A percentile compares a stretch with the other conserved stretches of the same genome.
Conservation (phyloP, 2,329 filamentous ascomycete genomes). For the Pleomassaria siparia region DNA sequence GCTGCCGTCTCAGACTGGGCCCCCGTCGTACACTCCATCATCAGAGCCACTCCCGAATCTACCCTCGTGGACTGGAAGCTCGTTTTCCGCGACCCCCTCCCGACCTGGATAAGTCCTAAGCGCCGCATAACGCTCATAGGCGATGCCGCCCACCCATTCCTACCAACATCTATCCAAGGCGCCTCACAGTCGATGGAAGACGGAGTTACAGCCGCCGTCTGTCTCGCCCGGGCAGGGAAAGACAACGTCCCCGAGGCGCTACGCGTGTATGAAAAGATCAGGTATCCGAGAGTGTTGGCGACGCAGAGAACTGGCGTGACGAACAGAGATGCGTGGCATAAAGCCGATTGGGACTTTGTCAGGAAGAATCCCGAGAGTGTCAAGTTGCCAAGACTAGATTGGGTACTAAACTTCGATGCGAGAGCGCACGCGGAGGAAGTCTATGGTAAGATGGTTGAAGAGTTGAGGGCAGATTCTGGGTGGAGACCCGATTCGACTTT, state of each 20-base stretch:
- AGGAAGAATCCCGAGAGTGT: constrained; percentile 23
- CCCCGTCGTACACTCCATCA: constrained; percentile 22
- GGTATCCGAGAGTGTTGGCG: constrained; percentile 21
- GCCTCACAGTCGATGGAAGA: constrained; percentile 57
- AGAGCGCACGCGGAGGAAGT: constrained; percentile 29
- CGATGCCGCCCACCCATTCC: constrained; percentile 56
- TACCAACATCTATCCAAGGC: constrained; percentile 56
- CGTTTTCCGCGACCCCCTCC: constrained; percentile 54
- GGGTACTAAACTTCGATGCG: constrained; percentile 26
- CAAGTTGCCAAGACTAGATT: constrained; percentile 25
- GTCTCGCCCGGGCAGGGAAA: constrained; percentile 21
- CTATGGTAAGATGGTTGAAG: constrained; percentile 23
- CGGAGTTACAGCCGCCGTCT: constrained; percentile 23
- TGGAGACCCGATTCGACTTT: constrained; percentile 12
- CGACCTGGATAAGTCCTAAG: constrained; percentile 52
- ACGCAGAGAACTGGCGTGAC: constrained; percentile 23
- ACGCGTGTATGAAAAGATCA: constrained; percentile 30
- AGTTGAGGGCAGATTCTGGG: constrained; percentile 12
- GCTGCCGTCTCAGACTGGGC: constrained; percentile 20
- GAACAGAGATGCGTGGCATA: constrained; percentile 25
- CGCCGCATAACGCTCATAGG: constrained; percentile 53
- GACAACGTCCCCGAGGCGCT: constrained; percentile 24
- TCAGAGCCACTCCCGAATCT: constrained; percentile 29
- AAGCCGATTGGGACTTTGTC: constrained; percentile 24
- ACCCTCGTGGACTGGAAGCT: constrained; percentile 55